A percentile compares a stretch with the other conserved stretches of the same genome.
phyloP scores from a whole-genome alignment of 2,329 filamentous ascomycete genomes.

The Pestalotiopsis sp. region DNA sequence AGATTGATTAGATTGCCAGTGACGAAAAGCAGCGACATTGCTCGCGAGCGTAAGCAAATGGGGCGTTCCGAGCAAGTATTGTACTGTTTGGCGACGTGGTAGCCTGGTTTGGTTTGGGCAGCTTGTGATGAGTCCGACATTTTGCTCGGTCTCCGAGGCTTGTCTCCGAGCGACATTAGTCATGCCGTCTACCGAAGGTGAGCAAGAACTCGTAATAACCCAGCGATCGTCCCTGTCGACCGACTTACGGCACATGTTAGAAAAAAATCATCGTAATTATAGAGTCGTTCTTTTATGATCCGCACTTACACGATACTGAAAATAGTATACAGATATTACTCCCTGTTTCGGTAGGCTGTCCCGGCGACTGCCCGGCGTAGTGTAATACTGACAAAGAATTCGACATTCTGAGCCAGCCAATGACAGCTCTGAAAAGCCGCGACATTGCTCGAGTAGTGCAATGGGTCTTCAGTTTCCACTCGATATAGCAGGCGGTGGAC shows the following conservation, averaged over 20 bases:
- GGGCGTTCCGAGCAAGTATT: background rate
- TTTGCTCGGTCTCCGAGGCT: constrained; percentile 1
- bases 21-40: constrained; percentile 1
- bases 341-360: background rate
- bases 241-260: background rate
- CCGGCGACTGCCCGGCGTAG: background rate
- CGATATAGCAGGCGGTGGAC: background rate
- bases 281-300: background rate
- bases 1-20: constrained; percentile 28
- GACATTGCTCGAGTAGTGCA: background rate
- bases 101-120: background rate
- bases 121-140: background rate
- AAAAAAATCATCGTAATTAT: background rate
- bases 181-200: background rate
- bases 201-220: background rate
- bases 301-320: background rate
- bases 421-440: background rate
- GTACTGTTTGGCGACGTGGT: background rate
- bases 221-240: background rate
- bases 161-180: constrained; percentile 6
- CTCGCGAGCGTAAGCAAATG: background rate
- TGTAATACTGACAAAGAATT: background rate
- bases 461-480: background rate
- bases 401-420: background rate
- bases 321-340: background rate